Evolutionary conservation across 306 rosid species (phyloP), one percentile per base, ranked within the genome.

Genomic region (Arachis stenosperma): DNA sequence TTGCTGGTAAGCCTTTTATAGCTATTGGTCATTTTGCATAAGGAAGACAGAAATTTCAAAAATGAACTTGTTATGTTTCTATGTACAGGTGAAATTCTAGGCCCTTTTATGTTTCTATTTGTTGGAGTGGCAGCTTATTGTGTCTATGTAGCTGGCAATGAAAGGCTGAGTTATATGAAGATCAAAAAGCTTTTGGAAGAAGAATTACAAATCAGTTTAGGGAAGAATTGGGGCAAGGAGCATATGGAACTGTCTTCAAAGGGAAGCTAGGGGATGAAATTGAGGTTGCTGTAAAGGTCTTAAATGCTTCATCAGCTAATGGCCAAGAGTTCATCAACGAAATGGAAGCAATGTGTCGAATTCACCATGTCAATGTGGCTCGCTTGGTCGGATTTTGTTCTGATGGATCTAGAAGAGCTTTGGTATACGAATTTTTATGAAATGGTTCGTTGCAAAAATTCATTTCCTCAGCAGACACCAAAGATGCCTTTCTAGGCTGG

Each of bases 241-340:
- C 53, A 8, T 63, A 53, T 70, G 83, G 78, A 36, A 47, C 43
- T 41, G 67, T 78, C n/a, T 78, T 48, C 65, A 65, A 64, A 70
- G 83, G 86, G 63, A 70, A 51, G 41, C 52, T 78, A 17, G 74
- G 72, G 0, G 59, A 70, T 54, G 75, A 82, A 42, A 30, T 74
- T 43, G 12, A 30, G 6, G 78, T 82, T 2, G 86, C 72, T 8
- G 75, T 78, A 1, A 82, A 78, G 71, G 44, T 78, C 47, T 74
- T 81, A 7, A 78, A 65, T 46, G 47, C 39, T 12, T 30, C 79
- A 52, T 71, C 61, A 0, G 62, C 59, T 14, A 75, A 84, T 27
- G 83, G 81, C 0, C 83, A 78, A 61, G 83, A 81, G 75, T 78
- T 84, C 52, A 81, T 84, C 54, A 84, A 81, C 55, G 83, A 84